Evolutionary conservation across 164 flowering plant species (phyloP), one percentile per base, ranked within the genome.

Genomic region (Euptelea pleiosperma): DNA sequence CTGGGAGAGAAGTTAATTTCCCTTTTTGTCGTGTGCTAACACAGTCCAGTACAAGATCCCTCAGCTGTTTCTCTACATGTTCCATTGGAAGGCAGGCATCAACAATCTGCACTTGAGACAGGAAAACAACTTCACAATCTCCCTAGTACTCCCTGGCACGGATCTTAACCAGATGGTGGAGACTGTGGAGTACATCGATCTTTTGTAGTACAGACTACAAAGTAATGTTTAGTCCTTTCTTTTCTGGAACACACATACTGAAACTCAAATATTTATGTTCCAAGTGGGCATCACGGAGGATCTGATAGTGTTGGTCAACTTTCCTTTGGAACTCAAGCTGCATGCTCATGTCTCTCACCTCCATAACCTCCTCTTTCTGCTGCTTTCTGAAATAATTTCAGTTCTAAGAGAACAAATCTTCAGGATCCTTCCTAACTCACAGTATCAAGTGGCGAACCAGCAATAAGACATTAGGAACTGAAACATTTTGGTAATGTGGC

Each of bases 301-400:
- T 45, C 46, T 70, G 62, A 64, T 88, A 91, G 48, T 70, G 61
- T 39, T 74, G 63, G 12, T 79, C 70, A 58, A 91, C 98, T 73
- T 82, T 78, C 60, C 36, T 78, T 71, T 88, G 96, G 71, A 91
- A 91, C 55, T 88, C 96, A 44, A 88, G 85, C 66, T 82, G 71
- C n/a, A n/a, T n/a, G n/a, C 77, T 91, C 98, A 47, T 91, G 88
- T 65, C 90, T 80, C 78, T 91, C 98, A 33, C 68, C 85, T 42
- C 98, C 96, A 72, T 91, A 88, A 8, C 88, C 91, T 55, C 96
- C 91, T 72, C 98, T 82, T 73, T 86, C 82, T 28, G 96, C 81
- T 57, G 96, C 98, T 86, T 80, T 78, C 96, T 90, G 81, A 53
- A 37, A 70, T 15, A 36, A 40, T 63, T 51, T 25, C 47, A 49